These are phyloP conservation scores for Escovopsis sp. DNA, from an alignment of 2,329 filamentous ascomycete species.

Conservation along the genomic window DNA sequence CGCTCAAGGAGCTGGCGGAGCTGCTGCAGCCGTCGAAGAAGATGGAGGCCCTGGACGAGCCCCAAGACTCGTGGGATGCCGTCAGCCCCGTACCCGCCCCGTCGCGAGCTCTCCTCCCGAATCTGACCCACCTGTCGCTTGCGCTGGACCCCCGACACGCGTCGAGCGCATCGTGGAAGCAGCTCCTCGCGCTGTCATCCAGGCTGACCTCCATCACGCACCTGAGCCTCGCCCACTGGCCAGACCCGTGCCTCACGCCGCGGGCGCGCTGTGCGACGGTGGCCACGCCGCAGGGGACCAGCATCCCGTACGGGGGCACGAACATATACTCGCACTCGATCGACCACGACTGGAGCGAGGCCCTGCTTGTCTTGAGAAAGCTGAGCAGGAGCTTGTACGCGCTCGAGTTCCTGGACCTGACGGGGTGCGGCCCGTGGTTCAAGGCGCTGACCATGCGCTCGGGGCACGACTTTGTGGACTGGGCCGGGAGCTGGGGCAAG, in stretches of 20 bases:
- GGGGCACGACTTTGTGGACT: conserved; percentile 36
- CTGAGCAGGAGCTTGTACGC: conserved; percentile 40
- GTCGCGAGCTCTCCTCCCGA: conserved; percentile 32
- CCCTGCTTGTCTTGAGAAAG: conserved; percentile 38
- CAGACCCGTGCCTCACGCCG: conserved; percentile 42
- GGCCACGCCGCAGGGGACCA: conserved; percentile 26
- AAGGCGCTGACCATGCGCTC: conserved; percentile 28
- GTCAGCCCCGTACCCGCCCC: conserved; percentile 16
- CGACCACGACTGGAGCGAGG: conserved; percentile 46
- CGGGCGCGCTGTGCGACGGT: conserved; percentile 35
- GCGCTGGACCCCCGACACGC: conserved; percentile 26
- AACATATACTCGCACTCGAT: conserved; percentile 42
- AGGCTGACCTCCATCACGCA: conserved; percentile 43
- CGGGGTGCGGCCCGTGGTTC: conserved; percentile 43
- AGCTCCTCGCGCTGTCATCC: conserved; percentile 38
- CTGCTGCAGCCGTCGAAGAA: conserved; percentile 31
- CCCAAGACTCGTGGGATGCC: conserved; percentile 41
- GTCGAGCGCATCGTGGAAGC: conserved; percentile 38
- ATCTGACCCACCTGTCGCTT: conserved; percentile 46
- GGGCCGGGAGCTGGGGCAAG: conserved; percentile 39
- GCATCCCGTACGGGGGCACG: conserved; percentile 39
- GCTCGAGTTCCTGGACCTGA: conserved; percentile 47
- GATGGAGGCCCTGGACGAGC: conserved; percentile 11
- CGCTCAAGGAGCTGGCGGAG: conserved; percentile 35
- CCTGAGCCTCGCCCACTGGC: conserved; percentile 48